Evolutionary conservation across 2,329 filamentous ascomycete genomes (phyloP), one percentile per base, ranked within the genome.

Genomic region (Colletotrichum tropicale): DNA sequence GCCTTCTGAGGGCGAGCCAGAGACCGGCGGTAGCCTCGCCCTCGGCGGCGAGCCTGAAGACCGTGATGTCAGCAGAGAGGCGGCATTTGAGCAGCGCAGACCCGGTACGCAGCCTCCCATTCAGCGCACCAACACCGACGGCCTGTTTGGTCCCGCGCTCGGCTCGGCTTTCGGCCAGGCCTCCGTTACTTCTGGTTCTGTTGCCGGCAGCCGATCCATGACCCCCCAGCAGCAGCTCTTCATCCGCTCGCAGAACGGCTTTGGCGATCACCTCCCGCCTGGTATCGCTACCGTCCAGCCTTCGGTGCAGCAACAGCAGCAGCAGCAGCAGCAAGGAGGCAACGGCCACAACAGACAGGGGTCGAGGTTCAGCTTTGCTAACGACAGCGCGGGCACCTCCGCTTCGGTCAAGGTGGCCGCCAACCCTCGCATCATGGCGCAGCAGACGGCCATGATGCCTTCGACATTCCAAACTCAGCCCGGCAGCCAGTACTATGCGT

Each of bases 21-120:
- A 97, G 84, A 94, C 94, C 78, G 95, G 94, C 61, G 92, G 92
- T 16, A 98, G 96, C 82, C 88, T 97, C 74, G 96, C 98, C 74
- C 89, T 98, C 21, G 96, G 96, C 73, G 96, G 96, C 58, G 96
- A 98, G 82, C 96, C 96, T 0, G 96, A 98, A 82, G 95, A 98
- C 78, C 89, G 91, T 77, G 93, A 95, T 26, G 85, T 86, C 60
- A 81, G 84, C 21, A 87, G 88, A 21, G 90, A 91, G 66, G 85
- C 85, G 79, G 82, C 83, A 62, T 90, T 90, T 55, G 89, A 90
- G 58, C 90, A 91, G 74, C 90, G 92, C 76, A 90, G 92, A 66
- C 91, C 92, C 75, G 92, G 91, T 15, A 92, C 95, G 9, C 95
- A 96, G 80, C 93, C 94, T 4, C 95, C 96, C 12, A 94, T 95